These are phyloP conservation scores for Tagetes patula DNA, from an alignment of 129 eudicot species.

Conservation along the genomic window DNA sequence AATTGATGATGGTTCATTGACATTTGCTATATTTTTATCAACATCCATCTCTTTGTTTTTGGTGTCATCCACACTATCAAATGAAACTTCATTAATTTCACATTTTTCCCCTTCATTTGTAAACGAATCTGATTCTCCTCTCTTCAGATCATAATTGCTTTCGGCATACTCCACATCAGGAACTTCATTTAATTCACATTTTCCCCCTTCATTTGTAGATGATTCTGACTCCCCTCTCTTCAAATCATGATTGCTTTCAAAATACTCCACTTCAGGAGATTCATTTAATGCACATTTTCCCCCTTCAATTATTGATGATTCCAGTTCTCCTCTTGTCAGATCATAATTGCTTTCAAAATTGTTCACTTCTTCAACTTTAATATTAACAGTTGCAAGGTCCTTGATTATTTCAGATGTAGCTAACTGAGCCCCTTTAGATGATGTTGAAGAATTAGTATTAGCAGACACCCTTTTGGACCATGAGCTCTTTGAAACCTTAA, in stretches of 20 bases:
- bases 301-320: neutral
- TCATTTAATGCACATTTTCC: conserved; percentile 19
- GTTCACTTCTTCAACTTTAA: conserved; percentile 47
- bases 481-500: conserved; percentile 39
- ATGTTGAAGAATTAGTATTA: conserved; percentile 18
- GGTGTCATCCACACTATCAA: conserved; percentile 36
- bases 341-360: conserved; percentile 19
- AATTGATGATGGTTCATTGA: neutral
- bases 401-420: neutral
- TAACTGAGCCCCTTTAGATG: conserved; percentile 1
- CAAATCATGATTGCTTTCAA: conserved; percentile 19
- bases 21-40: conserved; percentile 5
- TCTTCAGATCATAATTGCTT: conserved; percentile 18
- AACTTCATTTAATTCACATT: conserved; percentile 25
- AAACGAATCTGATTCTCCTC: conserved; percentile 15
- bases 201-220: neutral
- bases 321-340: conserved; percentile 3
- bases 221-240: conserved; percentile 5
- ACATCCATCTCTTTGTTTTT: conserved; percentile 24
- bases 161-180: conserved; percentile 35
- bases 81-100: conserved; percentile 38
- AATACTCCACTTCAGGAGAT: conserved; percentile 33
- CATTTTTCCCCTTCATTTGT: conserved; percentile 29
- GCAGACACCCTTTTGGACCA: conserved; percentile 35
- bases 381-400: conserved; percentile 17